phyloP scores from a whole-genome alignment of 1,284 basidiomycete genomes.

The Earliella scabrosa region DNA sequence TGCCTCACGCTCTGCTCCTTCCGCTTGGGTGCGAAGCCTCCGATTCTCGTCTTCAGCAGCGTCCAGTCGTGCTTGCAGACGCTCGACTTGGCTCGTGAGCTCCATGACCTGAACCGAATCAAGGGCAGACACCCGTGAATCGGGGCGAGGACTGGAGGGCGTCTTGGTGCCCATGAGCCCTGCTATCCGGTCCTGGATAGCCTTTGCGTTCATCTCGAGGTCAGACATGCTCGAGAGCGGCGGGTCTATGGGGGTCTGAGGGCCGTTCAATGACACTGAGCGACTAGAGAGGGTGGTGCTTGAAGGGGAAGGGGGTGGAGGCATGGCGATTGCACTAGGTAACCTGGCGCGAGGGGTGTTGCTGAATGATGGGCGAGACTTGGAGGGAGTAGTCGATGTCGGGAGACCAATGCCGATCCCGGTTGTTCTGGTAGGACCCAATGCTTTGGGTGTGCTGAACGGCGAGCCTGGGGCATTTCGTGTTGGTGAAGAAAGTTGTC shows the following conservation, averaged over 20 bases:
- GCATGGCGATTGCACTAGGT: conserved; percentile 79
- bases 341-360: conserved; percentile 63
- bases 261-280: conserved; percentile 41
- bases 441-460: conserved; percentile 66
- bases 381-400: conserved; percentile 44
- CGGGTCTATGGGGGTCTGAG: conserved; percentile 21
- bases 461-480: conserved; percentile 44
- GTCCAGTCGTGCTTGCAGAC: conserved; percentile 55
- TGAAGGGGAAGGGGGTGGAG: conserved; percentile 70
- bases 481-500: conserved; percentile 41
- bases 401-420: conserved; percentile 45
- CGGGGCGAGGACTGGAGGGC: conserved; percentile 33
- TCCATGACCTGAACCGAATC: conserved; percentile 29
- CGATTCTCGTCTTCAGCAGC: conserved; percentile 58
- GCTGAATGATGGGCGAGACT: conserved; percentile 49
- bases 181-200: conserved; percentile 57
- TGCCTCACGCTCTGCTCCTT: conserved; percentile 32
- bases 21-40: conserved; percentile 30
- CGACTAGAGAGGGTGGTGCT: conserved; percentile 30
- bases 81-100: conserved; percentile 42
- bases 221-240: conserved; percentile 29
- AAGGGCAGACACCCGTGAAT: conserved; percentile 31
- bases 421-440: conserved; percentile 40
- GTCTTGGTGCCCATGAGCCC: conserved; percentile 42
- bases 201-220: conserved; percentile 41